Evolutionary conservation across 2,329 filamentous ascomycete species (phyloP), one percentile per base, ranked within the genome.

Genomic region (Aspergillus pseudotamarii): DNA sequence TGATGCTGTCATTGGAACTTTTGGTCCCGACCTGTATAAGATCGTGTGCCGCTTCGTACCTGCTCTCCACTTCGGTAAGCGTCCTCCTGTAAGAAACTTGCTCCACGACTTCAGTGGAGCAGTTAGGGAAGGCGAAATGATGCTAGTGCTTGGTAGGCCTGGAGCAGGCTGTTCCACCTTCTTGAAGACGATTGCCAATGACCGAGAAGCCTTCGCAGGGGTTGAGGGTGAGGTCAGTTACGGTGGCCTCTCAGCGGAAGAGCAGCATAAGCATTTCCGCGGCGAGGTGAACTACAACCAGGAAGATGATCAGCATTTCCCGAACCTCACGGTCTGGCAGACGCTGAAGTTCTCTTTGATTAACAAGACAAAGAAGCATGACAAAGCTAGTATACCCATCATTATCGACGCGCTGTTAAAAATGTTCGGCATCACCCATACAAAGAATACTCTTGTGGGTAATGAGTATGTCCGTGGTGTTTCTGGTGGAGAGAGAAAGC

Each of bases 351-450:
- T 94, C 71, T 89, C 91, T 0, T 80, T 94, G 56, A 85, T 88
- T 76, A 92, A 88, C 78, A 93, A 92, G 79, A 92, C 90, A 10
- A 89, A 86, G 76, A 91, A 89, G 75, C 82, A 86, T 55, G 86
- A 87, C 46, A 84, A 83, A 54, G 81, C 80, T 3, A 86, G 89
- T 55, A 90, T 93, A 28, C 87, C 88, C 0, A 78, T 91, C 61
- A 89, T 94, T 60, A 86, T 91, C 21, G 84, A 88, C 58, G 88
- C 90, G 0, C 79, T 94, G 53, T 78, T 93, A 73, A 89, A 88
- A 71, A 92, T 94, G 81, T 94, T 94, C 68, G 90, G 90, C 11
- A 93, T 94, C 61, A 83, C 82, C 14, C 91, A 94, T 71, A 93
- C 91, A 0, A 88, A 86, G 70, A 84, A 91, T 70, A 94, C 92